These are phyloP conservation scores for Fagopyrum esculentum DNA, from an alignment of 148 eudicot genomes.

Conservation along the genomic window DNA sequence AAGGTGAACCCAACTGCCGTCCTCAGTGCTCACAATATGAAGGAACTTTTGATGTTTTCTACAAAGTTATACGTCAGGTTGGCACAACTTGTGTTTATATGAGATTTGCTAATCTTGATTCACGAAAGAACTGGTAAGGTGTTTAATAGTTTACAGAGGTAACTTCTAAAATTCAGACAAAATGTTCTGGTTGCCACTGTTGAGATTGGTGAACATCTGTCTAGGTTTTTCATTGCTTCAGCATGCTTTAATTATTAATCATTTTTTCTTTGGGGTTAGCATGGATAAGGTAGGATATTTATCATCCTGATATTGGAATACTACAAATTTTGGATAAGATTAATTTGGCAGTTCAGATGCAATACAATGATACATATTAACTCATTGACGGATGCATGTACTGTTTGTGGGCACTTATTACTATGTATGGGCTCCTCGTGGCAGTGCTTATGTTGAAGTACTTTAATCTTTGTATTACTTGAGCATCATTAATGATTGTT, in stretches of 20 bases:
- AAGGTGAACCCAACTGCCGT: slow-evolving; percentile 37
- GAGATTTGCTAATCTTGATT: neutral
- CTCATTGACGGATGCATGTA: neutral
- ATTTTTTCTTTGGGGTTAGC: neutral
- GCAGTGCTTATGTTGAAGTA: neutral
- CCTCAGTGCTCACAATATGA: slow-evolving; percentile 51
- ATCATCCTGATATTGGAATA: neutral
- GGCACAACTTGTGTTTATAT: slow-evolving; percentile 15
- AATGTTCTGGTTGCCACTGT: neutral
- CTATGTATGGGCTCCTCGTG: neutral
- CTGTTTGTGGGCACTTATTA: neutral
- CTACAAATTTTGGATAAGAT: neutral
- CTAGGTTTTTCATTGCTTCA: neutral
- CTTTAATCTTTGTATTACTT: neutral
- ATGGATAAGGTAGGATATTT: neutral
- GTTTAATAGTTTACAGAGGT: neutral
- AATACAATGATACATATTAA: neutral
- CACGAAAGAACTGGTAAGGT: neutral
- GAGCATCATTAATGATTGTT: slow-evolving; percentile 21
- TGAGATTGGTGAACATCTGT: neutral
- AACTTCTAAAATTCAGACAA: neutral
- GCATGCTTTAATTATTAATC: neutral
- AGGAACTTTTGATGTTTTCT: slow-evolving; percentile 86
- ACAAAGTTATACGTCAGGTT: slow-evolving; percentile 76
- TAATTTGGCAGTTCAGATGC: neutral